Conservation (phyloP, 1,284 basidiomycete species). For the Cryptococcus sp. region DNA sequence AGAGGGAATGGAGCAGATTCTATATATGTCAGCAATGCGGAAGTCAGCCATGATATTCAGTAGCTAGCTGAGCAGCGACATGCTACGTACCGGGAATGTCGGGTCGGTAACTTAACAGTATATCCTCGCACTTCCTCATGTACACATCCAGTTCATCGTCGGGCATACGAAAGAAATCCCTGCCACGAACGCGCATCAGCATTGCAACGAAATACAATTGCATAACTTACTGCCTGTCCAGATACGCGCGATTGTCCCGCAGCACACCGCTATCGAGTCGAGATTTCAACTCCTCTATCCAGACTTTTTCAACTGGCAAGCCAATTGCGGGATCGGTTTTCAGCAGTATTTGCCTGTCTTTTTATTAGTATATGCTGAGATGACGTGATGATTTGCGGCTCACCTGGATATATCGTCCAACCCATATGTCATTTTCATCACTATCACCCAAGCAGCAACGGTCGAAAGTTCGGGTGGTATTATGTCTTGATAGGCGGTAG, state of each 20-base stretch:
- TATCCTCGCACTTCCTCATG: conserved; percentile 30
- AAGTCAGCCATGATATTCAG: not conserved
- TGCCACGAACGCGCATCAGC: conserved; percentile 6
- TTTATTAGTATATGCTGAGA: not conserved
- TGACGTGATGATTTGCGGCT: conserved; percentile 19
- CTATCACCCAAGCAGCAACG: conserved; percentile 65
- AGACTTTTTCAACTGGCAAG: conserved; percentile 62
- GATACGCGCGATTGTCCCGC: conserved; percentile 7
- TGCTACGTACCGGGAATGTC: conserved; percentile 16
- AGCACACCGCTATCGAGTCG: conserved; percentile 43
- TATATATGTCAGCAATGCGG: not conserved
- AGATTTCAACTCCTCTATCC: conserved; percentile 58
- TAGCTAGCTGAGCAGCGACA: not conserved
- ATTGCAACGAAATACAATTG: not conserved
- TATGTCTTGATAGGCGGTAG: conserved; percentile 31
- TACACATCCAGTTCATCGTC: conserved; percentile 38
- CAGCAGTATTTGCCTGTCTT: conserved; percentile 17
- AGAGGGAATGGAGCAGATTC: conserved; percentile 27
- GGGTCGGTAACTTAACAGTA: conserved; percentile 33
- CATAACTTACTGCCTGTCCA: conserved; percentile 30
- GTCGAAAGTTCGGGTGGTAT: conserved; percentile 75
- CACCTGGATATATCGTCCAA: conserved; percentile 70
- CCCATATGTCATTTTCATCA: conserved; percentile 80
- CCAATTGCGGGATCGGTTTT: conserved; percentile 59
- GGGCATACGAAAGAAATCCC: conserved; percentile 32